Percentiles rank a stretch among this genome's conserved stretches.
Conservation (phyloP, 202 grass and related monocot genomes). For the Panicum virgatum region DNA sequence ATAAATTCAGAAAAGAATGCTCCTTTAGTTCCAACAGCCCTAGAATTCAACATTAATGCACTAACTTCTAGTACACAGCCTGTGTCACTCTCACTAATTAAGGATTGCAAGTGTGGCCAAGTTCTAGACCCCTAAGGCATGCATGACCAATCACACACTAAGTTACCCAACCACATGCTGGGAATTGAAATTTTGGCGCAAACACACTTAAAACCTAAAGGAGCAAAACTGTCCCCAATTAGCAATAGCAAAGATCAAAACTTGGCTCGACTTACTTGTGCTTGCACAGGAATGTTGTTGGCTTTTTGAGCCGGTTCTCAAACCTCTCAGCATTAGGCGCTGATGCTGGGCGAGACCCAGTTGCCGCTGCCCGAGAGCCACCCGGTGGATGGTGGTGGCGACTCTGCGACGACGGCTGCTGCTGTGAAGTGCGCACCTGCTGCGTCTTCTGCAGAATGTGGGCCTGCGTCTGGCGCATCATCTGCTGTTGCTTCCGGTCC, state of each 20-base stretch:
- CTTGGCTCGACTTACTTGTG: constrained; percentile 69
- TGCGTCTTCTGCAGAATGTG: constrained; percentile 80
- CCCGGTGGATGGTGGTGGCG: constrained; percentile 33
- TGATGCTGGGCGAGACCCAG: constrained; percentile 36
- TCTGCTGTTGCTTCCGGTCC: constrained; percentile 68
- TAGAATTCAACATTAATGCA: constrained; percentile 6
- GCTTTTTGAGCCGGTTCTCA: constrained; percentile 92
- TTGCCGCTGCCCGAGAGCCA: constrained; percentile 28
- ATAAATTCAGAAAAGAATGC: neutral
- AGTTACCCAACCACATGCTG: neutral
- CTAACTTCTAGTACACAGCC: constrained; percentile 1
- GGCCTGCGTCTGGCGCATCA: constrained; percentile 75
- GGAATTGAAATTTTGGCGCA: neutral
- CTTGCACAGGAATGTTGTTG: constrained; percentile 95
- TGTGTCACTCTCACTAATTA: neutral
- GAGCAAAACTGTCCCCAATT: neutral
- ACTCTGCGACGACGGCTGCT: constrained; percentile 30
- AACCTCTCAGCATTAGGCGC: constrained; percentile 53
- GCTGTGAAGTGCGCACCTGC: constrained; percentile 38
- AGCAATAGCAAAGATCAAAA: constrained; percentile 20
- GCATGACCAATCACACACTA: constrained; percentile 37
- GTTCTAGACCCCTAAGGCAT: neutral
- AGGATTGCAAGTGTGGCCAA: constrained; percentile 26
- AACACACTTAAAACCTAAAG: constrained; percentile 16
- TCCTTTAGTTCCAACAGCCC: neutral